These are phyloP conservation scores for Cupressus sempervirens DNA, from an alignment of 75 land plant genomes.

Conservation along the genomic window DNA sequence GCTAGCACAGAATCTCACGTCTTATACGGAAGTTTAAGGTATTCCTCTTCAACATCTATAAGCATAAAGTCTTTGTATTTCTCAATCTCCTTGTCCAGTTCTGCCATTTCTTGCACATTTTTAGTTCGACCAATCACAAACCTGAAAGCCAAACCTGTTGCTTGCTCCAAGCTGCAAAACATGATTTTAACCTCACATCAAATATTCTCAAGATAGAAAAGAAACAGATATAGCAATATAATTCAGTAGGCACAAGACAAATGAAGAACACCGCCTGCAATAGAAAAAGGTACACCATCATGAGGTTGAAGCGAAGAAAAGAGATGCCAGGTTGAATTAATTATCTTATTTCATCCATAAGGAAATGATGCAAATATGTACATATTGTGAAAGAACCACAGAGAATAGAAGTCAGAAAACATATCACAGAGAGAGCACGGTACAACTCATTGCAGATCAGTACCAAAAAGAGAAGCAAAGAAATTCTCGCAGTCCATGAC, in stretches of 20 bases:
- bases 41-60: constrained; percentile 69
- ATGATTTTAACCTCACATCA: constrained; percentile 4
- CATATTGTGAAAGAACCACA: not conserved
- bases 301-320: not conserved
- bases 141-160: constrained; percentile 77
- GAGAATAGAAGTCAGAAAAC: not conserved
- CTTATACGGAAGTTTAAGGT: constrained; percentile 57
- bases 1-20: constrained; percentile 42
- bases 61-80: constrained; percentile 69
- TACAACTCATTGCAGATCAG: not conserved
- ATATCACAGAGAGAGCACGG: not conserved
- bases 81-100: constrained; percentile 61
- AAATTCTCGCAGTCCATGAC: not conserved
- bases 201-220: not conserved
- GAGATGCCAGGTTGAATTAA: not conserved
- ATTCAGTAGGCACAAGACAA: not conserved
- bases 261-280: not conserved
- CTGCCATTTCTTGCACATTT: constrained; percentile 57
- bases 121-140: constrained; percentile 77
- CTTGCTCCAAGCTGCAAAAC: constrained; percentile 61
- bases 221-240: not conserved
- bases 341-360: not conserved
- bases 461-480: not conserved
- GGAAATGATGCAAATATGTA: not conserved
- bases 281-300: not conserved